These are phyloP conservation scores for Eucalyptus tenuipes DNA, from an alignment of 345 rosid species.

Conservation along the genomic window DNA sequence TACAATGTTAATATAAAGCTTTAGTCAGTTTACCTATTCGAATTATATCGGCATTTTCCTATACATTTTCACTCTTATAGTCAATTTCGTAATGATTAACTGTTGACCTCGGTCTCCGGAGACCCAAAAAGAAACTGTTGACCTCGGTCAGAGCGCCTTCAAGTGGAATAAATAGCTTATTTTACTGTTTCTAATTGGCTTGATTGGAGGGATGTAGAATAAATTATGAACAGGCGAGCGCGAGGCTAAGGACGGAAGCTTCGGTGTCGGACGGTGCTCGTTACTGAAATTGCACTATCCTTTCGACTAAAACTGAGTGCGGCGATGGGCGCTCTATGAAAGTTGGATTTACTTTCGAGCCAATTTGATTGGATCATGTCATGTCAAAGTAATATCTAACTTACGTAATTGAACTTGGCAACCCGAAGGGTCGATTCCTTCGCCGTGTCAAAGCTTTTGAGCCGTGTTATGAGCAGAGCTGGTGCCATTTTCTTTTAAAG, in stretches of 20 bases:
- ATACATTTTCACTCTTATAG: background rate
- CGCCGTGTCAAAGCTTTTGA: background rate
- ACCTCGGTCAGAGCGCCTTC: background rate
- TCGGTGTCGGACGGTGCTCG: background rate
- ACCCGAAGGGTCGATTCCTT: background rate
- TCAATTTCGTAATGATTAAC: background rate
- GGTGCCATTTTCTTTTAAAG: background rate
- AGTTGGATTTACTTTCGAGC: background rate
- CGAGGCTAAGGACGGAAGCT: background rate
- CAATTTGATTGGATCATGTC: background rate
- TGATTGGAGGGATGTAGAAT: background rate
- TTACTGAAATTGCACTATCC: background rate
- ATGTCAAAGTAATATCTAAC: background rate
- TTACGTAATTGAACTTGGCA: background rate
- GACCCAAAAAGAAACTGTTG: background rate
- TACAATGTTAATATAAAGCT: constrained; percentile 31
- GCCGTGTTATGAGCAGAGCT: background rate
- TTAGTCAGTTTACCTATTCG: background rate
- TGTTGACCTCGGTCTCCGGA: background rate
- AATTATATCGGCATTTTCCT: background rate
- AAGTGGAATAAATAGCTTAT: too few relatives aligned
- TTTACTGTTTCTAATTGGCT: background rate
- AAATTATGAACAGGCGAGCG: background rate
- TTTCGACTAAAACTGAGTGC: background rate
- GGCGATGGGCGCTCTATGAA: background rate